phyloP scores from a whole-genome alignment of 805 yeast genomes.

The Saccharomycopsis babjevae region DNA sequence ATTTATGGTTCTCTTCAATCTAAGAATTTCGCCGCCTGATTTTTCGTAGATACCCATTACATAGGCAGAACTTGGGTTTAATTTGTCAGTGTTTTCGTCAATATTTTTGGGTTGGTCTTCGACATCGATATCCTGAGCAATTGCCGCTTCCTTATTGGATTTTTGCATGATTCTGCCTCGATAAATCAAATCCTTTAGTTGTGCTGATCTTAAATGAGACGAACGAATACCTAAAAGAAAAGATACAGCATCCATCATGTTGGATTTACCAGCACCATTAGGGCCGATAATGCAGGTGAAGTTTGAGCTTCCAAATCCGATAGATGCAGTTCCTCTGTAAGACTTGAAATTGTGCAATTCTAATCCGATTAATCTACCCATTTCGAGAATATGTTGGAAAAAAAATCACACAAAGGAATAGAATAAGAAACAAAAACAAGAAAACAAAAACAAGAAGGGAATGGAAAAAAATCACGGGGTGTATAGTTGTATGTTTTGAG shows the following conservation, averaged over 20 bases:
- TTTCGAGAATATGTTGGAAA: slow-evolving; percentile 21
- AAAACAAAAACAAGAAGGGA: too few species aligned
- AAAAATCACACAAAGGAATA: too few species aligned
- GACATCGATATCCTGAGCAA: neutral
- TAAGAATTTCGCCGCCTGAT: slow-evolving; percentile 42
- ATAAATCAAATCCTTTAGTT: slow-evolving; percentile 68
- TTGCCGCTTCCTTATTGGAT: slow-evolving; percentile 11
- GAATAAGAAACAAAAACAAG: too few species aligned
- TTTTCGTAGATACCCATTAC: slow-evolving; percentile 72
- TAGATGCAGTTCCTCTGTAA: slow-evolving; percentile 61
- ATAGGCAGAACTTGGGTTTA: slow-evolving; percentile 48
- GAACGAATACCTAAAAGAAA: slow-evolving; percentile 84
- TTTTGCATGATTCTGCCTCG: slow-evolving; percentile 43
- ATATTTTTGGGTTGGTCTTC: slow-evolving; percentile 14
- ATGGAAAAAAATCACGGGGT: too few species aligned
- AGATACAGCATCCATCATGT: slow-evolving; percentile 94
- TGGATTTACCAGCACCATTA: slow-evolving; percentile 97
- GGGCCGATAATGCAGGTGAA: slow-evolving; percentile 95
- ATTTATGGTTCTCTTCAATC: slow-evolving; percentile 54
- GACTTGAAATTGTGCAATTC: slow-evolving; percentile 87
- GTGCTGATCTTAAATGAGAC: slow-evolving; percentile 62
- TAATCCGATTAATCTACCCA: slow-evolving; percentile 78
- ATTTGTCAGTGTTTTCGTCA: slow-evolving; percentile 17
- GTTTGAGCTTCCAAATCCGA: slow-evolving; percentile 74
- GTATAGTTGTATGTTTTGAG: too few species aligned